Conservation (phyloP, 371 early-diverging fungal species). For the Smittium mucronatum region DNA sequence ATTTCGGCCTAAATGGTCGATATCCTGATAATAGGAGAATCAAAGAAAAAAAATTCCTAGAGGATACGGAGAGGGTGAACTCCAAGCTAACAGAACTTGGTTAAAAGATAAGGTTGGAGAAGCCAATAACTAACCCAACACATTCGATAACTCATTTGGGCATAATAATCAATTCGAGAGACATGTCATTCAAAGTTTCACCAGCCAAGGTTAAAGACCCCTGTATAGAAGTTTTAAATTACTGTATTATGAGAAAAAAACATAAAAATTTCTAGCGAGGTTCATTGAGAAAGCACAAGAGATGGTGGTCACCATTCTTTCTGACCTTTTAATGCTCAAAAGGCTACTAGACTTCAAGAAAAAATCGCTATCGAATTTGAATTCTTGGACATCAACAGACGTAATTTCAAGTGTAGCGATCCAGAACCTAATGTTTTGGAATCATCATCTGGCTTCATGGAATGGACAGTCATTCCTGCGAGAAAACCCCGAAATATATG, state of each 20-base stretch:
- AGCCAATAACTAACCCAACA: constrained; percentile 22
- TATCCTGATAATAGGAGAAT: constrained; percentile 18
- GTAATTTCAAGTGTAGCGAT: background rate
- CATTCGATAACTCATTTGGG: constrained; percentile 29
- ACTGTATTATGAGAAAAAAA: background rate
- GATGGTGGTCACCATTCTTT: background rate
- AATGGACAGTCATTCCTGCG: background rate
- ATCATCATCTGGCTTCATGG: background rate
- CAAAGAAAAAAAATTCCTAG: constrained; percentile 3
- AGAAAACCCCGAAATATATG: background rate
- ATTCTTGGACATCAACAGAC: background rate
- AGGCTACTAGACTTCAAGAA: background rate
- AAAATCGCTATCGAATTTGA: background rate
- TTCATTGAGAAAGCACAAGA: constrained; percentile 10
- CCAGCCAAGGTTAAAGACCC: background rate
- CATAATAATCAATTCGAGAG: constrained; percentile 24
- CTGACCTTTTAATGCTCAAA: background rate
- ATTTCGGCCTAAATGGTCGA: constrained; percentile 31
- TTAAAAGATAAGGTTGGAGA: constrained; percentile 21
- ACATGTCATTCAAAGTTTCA: background rate
- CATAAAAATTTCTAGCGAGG: constrained; percentile 2
- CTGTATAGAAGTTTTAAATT: background rate
- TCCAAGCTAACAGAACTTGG: constrained; percentile 20
- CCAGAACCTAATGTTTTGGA: background rate
- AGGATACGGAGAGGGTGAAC: constrained; percentile 15